These are phyloP conservation scores for Fraxinus paxiana DNA, from an alignment of 305 asterid species.

Conservation along the genomic window DNA sequence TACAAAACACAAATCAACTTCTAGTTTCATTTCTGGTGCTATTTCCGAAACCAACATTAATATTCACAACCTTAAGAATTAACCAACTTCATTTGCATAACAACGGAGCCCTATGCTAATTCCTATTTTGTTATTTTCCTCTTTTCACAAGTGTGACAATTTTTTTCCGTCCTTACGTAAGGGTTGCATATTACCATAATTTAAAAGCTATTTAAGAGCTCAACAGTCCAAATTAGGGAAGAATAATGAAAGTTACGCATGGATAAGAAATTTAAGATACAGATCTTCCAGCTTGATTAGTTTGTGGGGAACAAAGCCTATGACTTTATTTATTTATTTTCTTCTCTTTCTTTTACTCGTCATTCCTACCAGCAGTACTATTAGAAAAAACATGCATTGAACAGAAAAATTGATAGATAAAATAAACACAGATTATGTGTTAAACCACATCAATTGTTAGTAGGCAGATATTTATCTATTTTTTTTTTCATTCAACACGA, in stretches of 20 bases:
- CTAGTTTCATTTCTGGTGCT: not conserved
- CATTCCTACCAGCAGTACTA: not conserved
- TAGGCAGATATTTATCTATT: not conserved
- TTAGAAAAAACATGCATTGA: not conserved
- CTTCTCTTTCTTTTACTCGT: not conserved
- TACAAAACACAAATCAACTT: not conserved
- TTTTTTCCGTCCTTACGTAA: not conserved
- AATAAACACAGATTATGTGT: not conserved
- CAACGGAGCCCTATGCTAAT: slow-evolving; percentile 15
- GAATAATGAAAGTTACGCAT: not conserved
- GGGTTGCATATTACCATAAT: not conserved
- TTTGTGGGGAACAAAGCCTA: not conserved
- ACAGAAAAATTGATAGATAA: not conserved
- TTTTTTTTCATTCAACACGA: not conserved
- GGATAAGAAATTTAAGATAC: not conserved
- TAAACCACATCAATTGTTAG: not conserved
- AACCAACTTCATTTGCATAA: slow-evolving; percentile 16
- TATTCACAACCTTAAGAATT: slow-evolving; percentile 5
- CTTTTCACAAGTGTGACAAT: not conserved
- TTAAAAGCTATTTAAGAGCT: not conserved
- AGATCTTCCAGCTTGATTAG: not conserved
- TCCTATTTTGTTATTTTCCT: not conserved
- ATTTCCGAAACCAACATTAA: not conserved
- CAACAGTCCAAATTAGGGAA: not conserved
- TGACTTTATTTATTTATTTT: not conserved